Evolutionary conservation across 306 rosid species (phyloP), one percentile per base, ranked within the genome.

Genomic region (Cucumis hystrix): DNA sequence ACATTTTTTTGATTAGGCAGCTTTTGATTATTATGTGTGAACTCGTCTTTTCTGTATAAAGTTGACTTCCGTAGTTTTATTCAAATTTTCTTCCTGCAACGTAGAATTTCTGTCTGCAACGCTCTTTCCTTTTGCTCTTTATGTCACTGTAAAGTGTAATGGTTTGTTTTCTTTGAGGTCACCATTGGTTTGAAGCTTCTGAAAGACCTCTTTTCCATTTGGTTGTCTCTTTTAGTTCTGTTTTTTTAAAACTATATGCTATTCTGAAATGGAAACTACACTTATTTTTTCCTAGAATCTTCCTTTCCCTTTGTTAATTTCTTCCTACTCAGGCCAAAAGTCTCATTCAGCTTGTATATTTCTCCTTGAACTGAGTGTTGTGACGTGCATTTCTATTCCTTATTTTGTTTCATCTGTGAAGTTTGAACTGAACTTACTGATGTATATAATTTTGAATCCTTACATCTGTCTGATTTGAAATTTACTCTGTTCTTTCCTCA

Each of bases 401-500:
- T 35, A 17, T 33, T 63, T 63, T 16, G 69, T 14, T 30, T 63
- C 1, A 15, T 63, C 11, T 33, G 7, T 35, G 47, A 64, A 64
- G 47, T 37, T 64, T 35, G 47, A 16, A 35, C 47, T 64, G 3
- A 35, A 64, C 70, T 64, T 35, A 9, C 9, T 64, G 47, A 28
- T 28, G 7, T 13, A 64, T 64, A 1, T 64, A 13, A 35, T 64
- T 11, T 4, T 64, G 47, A 35, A 64, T 64, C 70, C 70, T 33
- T 63, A 15, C 37, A 33, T 33, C 45, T 64, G 70, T 64, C 47
- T 64, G 47, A 64, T 64, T 35, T 37, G 45, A 35, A 59, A 47
- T 47, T 79, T 35, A 73, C 55, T 86, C 84, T 21, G 17, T 85
- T 79, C 61, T 43, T 43, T 14, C 55, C 18, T 57, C 74, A 80